Evolutionary conservation across 139 green algal genomes (phyloP).

Genomic region (Closterium sp.): DNA sequence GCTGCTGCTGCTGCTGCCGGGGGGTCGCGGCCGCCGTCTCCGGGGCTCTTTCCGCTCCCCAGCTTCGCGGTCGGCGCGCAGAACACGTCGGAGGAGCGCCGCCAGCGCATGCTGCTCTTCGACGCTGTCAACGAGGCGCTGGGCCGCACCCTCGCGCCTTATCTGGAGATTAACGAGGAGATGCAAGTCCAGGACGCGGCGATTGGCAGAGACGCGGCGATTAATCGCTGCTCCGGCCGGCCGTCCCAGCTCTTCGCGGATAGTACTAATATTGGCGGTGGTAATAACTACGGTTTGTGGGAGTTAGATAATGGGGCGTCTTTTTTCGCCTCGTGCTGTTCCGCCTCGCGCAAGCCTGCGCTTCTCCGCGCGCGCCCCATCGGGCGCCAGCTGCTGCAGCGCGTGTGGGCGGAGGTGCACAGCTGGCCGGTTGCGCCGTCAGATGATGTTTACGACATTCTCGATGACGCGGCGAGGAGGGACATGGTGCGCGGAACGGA

Average conservation of each 20-base stretch:
- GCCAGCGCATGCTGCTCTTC: conserved; percentile 33
- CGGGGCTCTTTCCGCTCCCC: not conserved
- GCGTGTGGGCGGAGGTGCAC: conserved; percentile 42
- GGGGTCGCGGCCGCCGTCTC: not conserved
- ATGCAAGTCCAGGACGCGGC: not conserved
- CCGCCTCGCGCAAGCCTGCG: conserved; percentile 7
- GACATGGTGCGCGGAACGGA: conserved; percentile 25
- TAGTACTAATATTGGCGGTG: not conserved
- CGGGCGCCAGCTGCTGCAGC: conserved; percentile 31
- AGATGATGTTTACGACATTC: conserved; percentile 43
- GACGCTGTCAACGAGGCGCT: conserved; percentile 43
- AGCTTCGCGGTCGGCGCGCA: not conserved
- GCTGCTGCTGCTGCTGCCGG: not conserved
- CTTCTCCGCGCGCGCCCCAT: conserved; percentile 6
- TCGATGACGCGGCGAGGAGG: conserved; percentile 30
- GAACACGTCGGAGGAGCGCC: conserved; percentile 7
- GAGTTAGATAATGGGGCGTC: not conserved
- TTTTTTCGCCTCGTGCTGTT: not conserved
- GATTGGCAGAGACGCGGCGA: not conserved
- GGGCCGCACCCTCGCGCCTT: not conserved
- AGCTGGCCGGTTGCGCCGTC: conserved; percentile 37
- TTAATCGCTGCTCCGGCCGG: not conserved
- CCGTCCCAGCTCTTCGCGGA: not conserved
- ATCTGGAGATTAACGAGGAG: not conserved
- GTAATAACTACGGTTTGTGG: not conserved